These are phyloP conservation scores for Phyllosticta citrichinensis DNA, from an alignment of 2,329 filamentous ascomycete species.

Conservation along the genomic window DNA sequence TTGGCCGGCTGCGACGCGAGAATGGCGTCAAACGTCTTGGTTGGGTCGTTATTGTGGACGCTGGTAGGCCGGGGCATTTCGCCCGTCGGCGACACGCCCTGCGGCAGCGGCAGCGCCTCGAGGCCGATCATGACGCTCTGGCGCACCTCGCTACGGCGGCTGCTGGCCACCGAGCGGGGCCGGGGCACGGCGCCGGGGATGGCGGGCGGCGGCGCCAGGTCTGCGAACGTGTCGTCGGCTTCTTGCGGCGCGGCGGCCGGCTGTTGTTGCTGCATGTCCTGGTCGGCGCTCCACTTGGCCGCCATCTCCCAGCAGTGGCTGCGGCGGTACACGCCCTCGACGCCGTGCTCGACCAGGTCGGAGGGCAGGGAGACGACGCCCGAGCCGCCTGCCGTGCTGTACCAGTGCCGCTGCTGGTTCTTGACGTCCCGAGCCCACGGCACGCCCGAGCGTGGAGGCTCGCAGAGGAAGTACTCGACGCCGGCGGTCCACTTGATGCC, in stretches of 20 bases:
- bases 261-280: conserved; percentile 15
- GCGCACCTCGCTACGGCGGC: conserved; percentile 15
- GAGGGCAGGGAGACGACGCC: conserved; percentile 53
- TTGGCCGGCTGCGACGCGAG: conserved; percentile 2
- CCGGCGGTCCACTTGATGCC: conserved; percentile 57
- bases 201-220: conserved; percentile 20
- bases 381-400: conserved; percentile 58
- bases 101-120: conserved; percentile 37
- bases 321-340: conserved; percentile 57
- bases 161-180: conserved; percentile 4
- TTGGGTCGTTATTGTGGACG: conserved; percentile 26
- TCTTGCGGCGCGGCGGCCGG: conserved; percentile 22
- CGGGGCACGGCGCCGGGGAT: not conserved
- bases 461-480: conserved; percentile 74
- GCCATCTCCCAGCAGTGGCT: conserved; percentile 61
- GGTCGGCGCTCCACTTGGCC: conserved; percentile 47
- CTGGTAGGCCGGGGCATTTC: conserved; percentile 19
- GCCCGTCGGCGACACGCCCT: conserved; percentile 29
- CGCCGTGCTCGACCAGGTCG: conserved; percentile 55
- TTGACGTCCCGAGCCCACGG: conserved; percentile 62
- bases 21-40: conserved; percentile 41
- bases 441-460: conserved; percentile 59
- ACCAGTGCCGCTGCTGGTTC: conserved; percentile 54
- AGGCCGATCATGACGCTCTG: conserved; percentile 36
- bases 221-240: conserved; percentile 22